Conservation (phyloP, 305 asterid species). For the Fraxinus platypoda region DNA sequence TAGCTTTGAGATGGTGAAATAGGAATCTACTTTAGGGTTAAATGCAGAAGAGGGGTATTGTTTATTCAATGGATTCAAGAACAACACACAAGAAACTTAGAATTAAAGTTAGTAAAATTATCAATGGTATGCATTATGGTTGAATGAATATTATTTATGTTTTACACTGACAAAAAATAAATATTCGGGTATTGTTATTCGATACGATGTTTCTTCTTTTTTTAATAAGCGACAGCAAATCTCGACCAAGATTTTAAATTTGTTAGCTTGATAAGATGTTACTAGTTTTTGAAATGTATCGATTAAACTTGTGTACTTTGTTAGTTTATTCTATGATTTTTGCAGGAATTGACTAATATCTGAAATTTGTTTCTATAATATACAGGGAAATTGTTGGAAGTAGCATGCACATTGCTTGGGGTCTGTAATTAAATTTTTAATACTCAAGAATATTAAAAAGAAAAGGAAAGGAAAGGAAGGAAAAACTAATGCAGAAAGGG, state of each 20-base stretch:
- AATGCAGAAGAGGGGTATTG: not conserved
- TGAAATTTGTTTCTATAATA: not conserved
- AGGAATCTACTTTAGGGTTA: not conserved
- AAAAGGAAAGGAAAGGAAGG: not conserved
- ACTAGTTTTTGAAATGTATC: not conserved
- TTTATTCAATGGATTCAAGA: conserved; percentile 9
- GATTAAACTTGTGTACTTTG: not conserved
- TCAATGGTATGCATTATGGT: not conserved
- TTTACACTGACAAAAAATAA: not conserved
- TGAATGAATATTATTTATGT: not conserved
- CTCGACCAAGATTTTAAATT: not conserved
- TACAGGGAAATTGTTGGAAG: not conserved
- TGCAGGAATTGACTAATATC: not conserved
- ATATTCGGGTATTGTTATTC: not conserved
- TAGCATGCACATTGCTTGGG: not conserved
- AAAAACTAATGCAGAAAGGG: not conserved
- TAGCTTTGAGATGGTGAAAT: not conserved
- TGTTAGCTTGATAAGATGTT: not conserved
- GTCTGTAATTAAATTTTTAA: conserved; percentile 46
- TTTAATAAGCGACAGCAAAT: not conserved
- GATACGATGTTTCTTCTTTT: not conserved
- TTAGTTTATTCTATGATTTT: not conserved
- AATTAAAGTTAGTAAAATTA: not conserved
- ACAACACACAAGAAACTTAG: conserved; percentile 8
- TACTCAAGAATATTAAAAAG: not conserved